Conservation (phyloP, 768 basidiomycete species). For the Pleurotus tuoliensis region DNA sequence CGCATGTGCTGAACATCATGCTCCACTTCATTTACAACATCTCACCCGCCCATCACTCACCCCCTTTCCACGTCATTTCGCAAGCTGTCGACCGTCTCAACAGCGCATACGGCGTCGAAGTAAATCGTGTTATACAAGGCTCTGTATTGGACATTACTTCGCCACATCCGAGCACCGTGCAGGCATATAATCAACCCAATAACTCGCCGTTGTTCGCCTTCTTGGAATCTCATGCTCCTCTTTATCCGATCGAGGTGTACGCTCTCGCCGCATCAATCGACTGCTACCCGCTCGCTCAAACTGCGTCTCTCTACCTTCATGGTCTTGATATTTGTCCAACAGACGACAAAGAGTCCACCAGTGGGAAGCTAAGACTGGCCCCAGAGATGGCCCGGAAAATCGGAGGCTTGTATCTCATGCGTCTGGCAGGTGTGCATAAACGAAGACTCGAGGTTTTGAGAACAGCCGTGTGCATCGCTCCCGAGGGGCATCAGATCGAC, state of each 20-base stretch:
- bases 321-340: not conserved
- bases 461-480: not conserved
- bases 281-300: not conserved
- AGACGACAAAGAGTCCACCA: not conserved
- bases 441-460: conserved; percentile 1
- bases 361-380: not conserved
- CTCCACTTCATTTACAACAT: conserved; percentile 2
- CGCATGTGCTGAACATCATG: not conserved
- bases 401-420: not conserved
- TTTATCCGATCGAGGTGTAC: not conserved
- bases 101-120: not conserved
- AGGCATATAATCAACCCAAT: not conserved
- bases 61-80: not conserved
- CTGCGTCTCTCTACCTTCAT: not conserved
- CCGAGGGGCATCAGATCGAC: not conserved
- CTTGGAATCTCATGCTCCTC: not conserved
- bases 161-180: not conserved
- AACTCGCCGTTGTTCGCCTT: not conserved
- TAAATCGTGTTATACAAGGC: not conserved
- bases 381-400: not conserved
- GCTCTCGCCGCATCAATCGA: not conserved
- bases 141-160: not conserved
- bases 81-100: not conserved
- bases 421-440: not conserved
- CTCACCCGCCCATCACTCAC: not conserved